Percentiles rank a stretch among this genome's conserved stretches.
These are phyloP conservation scores for Penicillium nordicum DNA, from an alignment of 2,329 filamentous ascomycete genomes.

Conservation along the genomic window DNA sequence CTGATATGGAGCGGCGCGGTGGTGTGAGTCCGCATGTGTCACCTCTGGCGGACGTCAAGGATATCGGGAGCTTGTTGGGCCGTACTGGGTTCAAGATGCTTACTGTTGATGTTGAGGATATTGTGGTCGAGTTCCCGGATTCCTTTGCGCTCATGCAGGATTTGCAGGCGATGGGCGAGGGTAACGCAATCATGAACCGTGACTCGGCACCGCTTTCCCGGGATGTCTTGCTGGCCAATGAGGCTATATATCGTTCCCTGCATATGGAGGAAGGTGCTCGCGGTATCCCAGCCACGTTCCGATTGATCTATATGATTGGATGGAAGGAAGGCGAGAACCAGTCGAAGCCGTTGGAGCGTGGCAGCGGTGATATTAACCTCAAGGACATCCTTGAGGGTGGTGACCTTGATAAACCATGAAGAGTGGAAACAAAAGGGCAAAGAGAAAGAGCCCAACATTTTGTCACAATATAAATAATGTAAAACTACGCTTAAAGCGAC, in stretches of 20 bases:
- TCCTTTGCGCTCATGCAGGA: conserved; percentile 89
- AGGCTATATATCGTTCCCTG: conserved; percentile 82
- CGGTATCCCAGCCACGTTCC: conserved; percentile 80
- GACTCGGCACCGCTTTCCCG: conserved; percentile 73
- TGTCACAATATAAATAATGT: conserved; percentile 26
- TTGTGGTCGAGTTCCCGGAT: conserved; percentile 90
- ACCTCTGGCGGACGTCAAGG: conserved; percentile 84
- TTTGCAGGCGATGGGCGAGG: conserved; percentile 93
- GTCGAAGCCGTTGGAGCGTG: conserved; percentile 73
- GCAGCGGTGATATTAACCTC: conserved; percentile 81
- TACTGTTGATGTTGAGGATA: conserved; percentile 96
- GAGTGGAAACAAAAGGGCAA: background rate
- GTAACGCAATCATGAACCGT: conserved; percentile 80
- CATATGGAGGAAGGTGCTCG: conserved; percentile 72
- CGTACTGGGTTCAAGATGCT: conserved; percentile 91
- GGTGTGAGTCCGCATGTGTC: conserved; percentile 89
- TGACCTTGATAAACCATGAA: conserved; percentile 31
- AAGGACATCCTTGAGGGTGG: conserved; percentile 69
- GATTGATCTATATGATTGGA: conserved; percentile 97
- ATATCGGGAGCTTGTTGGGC: conserved; percentile 82
- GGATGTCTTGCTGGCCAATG: conserved; percentile 81
- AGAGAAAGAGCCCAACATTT: conserved; percentile 14
- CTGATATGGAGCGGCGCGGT: conserved; percentile 85
- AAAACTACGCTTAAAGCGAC: conserved; percentile 22
- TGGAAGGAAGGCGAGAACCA: conserved; percentile 86